Evolutionary conservation across 495 filamentous ascomycete species (phyloP).

Genomic region (Neurospora sp.): DNA sequence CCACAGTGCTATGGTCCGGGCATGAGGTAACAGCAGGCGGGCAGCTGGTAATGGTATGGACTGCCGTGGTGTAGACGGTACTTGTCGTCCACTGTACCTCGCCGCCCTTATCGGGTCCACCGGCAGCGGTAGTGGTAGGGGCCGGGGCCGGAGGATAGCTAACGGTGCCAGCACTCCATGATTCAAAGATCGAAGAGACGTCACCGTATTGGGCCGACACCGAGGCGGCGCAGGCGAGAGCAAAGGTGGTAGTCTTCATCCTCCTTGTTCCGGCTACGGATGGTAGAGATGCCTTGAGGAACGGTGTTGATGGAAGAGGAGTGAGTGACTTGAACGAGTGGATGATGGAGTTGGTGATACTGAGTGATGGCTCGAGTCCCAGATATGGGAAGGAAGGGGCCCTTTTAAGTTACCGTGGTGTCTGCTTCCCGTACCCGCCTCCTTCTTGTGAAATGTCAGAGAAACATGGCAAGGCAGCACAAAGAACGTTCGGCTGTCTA

Average conservation of each 20-base stretch:
- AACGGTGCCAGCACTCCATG: not conserved
- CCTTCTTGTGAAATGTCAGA: not conserved
- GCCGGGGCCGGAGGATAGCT: slow-evolving; percentile 7
- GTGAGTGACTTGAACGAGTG: slow-evolving; percentile 20
- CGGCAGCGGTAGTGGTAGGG: not conserved
- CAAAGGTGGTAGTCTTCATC: slow-evolving; percentile 17
- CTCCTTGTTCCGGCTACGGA: not conserved
- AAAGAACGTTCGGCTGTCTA: not conserved
- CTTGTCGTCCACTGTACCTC: slow-evolving; percentile 20
- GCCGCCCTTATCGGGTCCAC: slow-evolving; percentile 1
- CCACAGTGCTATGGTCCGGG: slow-evolving; percentile 22
- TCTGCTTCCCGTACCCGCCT: not conserved
- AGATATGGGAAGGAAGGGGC: not conserved
- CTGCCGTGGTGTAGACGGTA: slow-evolving; percentile 21
- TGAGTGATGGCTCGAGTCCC: not conserved
- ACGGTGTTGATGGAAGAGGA: not conserved
- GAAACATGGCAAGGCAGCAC: slow-evolving; percentile 3
- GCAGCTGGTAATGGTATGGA: slow-evolving; percentile 23
- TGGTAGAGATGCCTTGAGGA: not conserved
- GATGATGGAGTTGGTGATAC: slow-evolving; percentile 16
- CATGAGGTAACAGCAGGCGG: slow-evolving; percentile 14
- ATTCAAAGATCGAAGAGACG: not conserved
- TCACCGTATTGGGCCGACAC: slow-evolving; percentile 13
- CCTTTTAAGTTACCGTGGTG: slow-evolving; percentile 2
- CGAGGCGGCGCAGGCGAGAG: slow-evolving; percentile 20